Percentiles rank a stretch among this genome's conserved stretches.
Conservation (phyloP, 2,329 filamentous ascomycete species). For the Cytospora piceae region DNA sequence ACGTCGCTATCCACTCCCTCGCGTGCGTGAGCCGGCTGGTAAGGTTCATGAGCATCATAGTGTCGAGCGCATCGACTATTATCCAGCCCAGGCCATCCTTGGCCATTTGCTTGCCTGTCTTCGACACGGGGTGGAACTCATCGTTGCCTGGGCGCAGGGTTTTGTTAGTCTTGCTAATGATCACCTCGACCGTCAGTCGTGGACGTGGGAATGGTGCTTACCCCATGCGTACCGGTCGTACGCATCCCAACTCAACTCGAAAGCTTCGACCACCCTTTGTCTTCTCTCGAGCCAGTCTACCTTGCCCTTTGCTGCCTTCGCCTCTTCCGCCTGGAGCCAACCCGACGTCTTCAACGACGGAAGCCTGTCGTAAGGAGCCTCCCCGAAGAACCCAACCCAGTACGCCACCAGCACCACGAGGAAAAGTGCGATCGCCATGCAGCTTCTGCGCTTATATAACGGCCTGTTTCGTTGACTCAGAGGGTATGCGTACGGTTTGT, state of each 20-base stretch:
- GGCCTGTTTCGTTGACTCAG: conserved; percentile 61
- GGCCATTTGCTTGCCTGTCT: conserved; percentile 82
- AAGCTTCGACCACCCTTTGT: conserved; percentile 84
- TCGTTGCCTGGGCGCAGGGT: conserved; percentile 65
- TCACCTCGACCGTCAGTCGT: neutral
- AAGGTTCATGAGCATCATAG: conserved; percentile 97
- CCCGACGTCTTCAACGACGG: conserved; percentile 52
- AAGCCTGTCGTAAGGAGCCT: conserved; percentile 41
- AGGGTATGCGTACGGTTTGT: conserved; percentile 85
- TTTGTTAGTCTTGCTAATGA: conserved; percentile 36
- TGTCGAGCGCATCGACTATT: conserved; percentile 94
- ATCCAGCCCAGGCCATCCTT: conserved; percentile 94
- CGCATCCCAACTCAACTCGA: conserved; percentile 87
- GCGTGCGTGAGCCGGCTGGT: conserved; percentile 84
- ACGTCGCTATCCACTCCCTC: conserved; percentile 83
- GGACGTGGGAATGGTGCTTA: conserved; percentile 48
- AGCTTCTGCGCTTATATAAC: conserved; percentile 67
- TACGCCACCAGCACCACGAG: conserved; percentile 65
- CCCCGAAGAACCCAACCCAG: conserved; percentile 66
- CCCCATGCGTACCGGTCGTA: conserved; percentile 96
- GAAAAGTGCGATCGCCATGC: conserved; percentile 52
- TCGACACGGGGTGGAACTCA: conserved; percentile 82
- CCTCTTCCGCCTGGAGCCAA: conserved; percentile 59
- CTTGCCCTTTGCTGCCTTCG: conserved; percentile 40
- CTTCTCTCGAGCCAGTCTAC: conserved; percentile 79